Evolutionary conservation across 768 basidiomycete species (phyloP).

Genomic region (Lentinula guzmanii): DNA sequence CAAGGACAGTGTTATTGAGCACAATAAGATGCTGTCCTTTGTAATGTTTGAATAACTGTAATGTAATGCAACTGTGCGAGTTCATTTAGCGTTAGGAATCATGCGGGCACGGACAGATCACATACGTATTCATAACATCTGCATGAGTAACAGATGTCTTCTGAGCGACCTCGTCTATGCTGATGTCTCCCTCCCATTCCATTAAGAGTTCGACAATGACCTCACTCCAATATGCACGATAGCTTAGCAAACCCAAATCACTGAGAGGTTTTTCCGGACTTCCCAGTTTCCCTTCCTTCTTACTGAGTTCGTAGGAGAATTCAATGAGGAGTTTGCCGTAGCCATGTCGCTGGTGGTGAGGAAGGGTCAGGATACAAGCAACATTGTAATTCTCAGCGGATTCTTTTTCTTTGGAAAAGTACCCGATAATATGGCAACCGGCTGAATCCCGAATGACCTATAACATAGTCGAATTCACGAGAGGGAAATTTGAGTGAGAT

Average conservation of each 20-base stretch:
- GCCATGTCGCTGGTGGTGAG: conserved; percentile 95
- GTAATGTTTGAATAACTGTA: conserved; percentile 94
- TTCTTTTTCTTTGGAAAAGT: conserved; percentile 99
- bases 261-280: conserved; percentile 97
- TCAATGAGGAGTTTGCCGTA: conserved; percentile 96
- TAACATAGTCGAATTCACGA: conserved; percentile 2
- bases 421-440: conserved; percentile 94
- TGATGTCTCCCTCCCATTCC: conserved; percentile 71
- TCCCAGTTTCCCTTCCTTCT: conserved; percentile 92
- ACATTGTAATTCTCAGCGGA: conserved; percentile 98
- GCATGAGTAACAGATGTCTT: conserved; percentile 92
- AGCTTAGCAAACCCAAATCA: conserved; percentile 88
- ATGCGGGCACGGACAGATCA: conserved; percentile 15
- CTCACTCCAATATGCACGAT: conserved; percentile 97
- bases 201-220: conserved; percentile 89
- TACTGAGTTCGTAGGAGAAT: conserved; percentile 96
- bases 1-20: conserved; percentile 84
- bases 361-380: conserved; percentile 97
- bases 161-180: conserved; percentile 96
- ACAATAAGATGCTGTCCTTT: conserved; percentile 93
- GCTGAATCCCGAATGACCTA: conserved; percentile 80
- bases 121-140: conserved; percentile 98
- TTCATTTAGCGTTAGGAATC: conserved; percentile 9
- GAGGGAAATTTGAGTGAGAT: conserved; percentile 1
- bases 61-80: conserved; percentile 71